These are phyloP conservation scores for Trichoderma cornu-damae DNA, from an alignment of 2,329 filamentous ascomycete genomes.

Conservation along the genomic window DNA sequence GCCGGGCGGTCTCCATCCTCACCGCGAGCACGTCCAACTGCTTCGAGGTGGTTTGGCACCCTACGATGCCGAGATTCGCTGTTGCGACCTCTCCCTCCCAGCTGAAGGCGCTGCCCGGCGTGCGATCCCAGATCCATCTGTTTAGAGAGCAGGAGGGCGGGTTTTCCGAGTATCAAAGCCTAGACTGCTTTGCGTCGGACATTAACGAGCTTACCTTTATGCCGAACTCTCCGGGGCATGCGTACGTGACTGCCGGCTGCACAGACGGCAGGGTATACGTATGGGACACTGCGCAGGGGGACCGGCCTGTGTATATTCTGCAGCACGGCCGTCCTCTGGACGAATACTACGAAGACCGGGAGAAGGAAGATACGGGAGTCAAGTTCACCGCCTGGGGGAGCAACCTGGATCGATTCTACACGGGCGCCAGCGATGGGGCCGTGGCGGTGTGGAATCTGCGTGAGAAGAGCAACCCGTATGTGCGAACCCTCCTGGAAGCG, in stretches of 20 bases:
- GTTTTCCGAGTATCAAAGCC: conserved; percentile 44
- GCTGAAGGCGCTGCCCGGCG: conserved; percentile 39
- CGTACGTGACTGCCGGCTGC: conserved; percentile 56
- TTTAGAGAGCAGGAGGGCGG: conserved; percentile 37
- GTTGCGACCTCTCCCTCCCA: conserved; percentile 53
- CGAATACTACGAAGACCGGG: conserved; percentile 41
- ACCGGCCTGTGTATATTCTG: conserved; percentile 52
- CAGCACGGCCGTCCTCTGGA: conserved; percentile 45
- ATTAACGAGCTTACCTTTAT: conserved; percentile 59
- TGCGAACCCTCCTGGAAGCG: conserved; percentile 50
- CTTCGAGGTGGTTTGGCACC: conserved; percentile 62
- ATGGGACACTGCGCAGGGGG: conserved; percentile 56
- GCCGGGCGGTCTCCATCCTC: conserved; percentile 43
- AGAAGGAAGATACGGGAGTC: conserved; percentile 55
- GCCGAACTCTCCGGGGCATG: conserved; percentile 47
- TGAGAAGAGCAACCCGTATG: conserved; percentile 38
- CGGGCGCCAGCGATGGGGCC: conserved; percentile 57
- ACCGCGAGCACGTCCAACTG: conserved; percentile 54
- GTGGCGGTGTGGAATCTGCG: conserved; percentile 61
- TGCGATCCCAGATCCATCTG: conserved; percentile 54
- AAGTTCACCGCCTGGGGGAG: conserved; percentile 60
- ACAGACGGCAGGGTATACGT: conserved; percentile 59
- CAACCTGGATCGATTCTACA: conserved; percentile 54
- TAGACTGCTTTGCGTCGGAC: conserved; percentile 56
- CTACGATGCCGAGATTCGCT: conserved; percentile 47